Conservation (phyloP, 345 rosid species). For the Excoecaria cochinchinensis region DNA sequence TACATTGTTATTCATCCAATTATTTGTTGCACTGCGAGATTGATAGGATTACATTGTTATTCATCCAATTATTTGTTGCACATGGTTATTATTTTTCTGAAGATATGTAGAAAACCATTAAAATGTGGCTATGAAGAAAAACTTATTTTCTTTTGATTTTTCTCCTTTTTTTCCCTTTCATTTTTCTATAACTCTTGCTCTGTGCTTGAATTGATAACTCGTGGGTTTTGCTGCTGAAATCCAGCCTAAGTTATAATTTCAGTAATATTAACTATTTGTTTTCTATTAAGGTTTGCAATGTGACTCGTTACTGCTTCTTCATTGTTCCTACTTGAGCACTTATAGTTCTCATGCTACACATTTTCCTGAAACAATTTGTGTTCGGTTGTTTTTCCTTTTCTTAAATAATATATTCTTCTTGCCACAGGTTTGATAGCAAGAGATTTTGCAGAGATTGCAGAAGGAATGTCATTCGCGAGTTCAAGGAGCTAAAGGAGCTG, state of each 20-base stretch:
- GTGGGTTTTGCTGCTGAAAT: not conserved
- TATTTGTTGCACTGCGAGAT: not conserved
- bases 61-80: conserved; percentile 1
- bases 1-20: not conserved
- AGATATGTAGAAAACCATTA: not conserved
- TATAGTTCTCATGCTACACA: conserved; percentile 9
- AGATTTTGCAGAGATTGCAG: conserved; percentile 98
- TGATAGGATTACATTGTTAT: not conserved
- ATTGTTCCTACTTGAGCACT: not conserved
- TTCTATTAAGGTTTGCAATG: not conserved
- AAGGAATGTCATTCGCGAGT: conserved; percentile 87
- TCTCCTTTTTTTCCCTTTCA: not conserved
- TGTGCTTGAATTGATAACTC: not conserved
- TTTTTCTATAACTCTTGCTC: not conserved
- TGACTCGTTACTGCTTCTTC: not conserved
- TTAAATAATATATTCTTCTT: conserved; percentile 15
- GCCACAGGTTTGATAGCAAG: conserved; percentile 87
- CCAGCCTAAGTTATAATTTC: not conserved
- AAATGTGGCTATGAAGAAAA: not conserved
- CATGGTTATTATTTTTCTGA: not conserved
- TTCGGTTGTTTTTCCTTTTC: not conserved
- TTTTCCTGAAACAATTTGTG: not conserved
- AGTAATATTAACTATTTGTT: not conserved
- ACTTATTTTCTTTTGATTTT: not conserved
- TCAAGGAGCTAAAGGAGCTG: conserved; percentile 92